Evolutionary conservation across 352 stramenopile species (phyloP).

Genomic region (Pythium vanterpoolii): DNA sequence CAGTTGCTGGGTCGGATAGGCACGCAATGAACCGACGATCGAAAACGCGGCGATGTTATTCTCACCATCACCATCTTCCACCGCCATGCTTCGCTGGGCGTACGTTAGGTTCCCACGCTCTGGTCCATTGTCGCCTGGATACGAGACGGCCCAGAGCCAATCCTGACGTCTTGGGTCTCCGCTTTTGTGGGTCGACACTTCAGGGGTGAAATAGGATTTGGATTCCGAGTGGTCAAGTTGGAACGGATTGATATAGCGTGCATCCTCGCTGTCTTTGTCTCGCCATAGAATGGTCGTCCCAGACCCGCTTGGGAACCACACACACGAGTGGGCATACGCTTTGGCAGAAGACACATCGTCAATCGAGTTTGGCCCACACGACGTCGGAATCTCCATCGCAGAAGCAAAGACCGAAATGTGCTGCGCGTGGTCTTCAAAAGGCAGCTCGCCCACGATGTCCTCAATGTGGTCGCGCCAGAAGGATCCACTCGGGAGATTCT

Average conservation of each 20-base stretch:
- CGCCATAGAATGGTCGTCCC: constrained; percentile 30
- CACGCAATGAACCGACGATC: constrained; percentile 36
- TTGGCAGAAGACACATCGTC: constrained; percentile 17
- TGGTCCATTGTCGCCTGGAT: constrained; percentile 26
- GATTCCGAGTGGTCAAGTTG: constrained; percentile 14
- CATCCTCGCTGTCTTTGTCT: constrained; percentile 1
- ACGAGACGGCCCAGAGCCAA: constrained; percentile 46
- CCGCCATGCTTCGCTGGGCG: constrained; percentile 22
- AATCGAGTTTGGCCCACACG: constrained; percentile 20
- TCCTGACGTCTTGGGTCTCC: not conserved
- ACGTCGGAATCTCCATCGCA: constrained; percentile 18
- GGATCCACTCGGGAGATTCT: not conserved
- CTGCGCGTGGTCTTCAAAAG: not conserved
- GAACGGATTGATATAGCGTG: constrained; percentile 38
- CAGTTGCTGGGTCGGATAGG: constrained; percentile 49
- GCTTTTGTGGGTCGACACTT: constrained; percentile 10
- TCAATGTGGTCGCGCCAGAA: constrained; percentile 6
- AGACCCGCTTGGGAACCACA: constrained; percentile 33
- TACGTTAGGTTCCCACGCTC: constrained; percentile 47
- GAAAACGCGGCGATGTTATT: constrained; percentile 25
- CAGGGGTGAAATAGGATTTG: constrained; percentile 31
- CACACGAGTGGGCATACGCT: constrained; percentile 21
- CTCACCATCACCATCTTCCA: constrained; percentile 18
- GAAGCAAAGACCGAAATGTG: constrained; percentile 13
- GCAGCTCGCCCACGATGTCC: not conserved